Evolutionary conservation across 176 grass and related monocot genomes (phyloP), one percentile per base, ranked within the genome.

Genomic region (Luzula sylvatica): DNA sequence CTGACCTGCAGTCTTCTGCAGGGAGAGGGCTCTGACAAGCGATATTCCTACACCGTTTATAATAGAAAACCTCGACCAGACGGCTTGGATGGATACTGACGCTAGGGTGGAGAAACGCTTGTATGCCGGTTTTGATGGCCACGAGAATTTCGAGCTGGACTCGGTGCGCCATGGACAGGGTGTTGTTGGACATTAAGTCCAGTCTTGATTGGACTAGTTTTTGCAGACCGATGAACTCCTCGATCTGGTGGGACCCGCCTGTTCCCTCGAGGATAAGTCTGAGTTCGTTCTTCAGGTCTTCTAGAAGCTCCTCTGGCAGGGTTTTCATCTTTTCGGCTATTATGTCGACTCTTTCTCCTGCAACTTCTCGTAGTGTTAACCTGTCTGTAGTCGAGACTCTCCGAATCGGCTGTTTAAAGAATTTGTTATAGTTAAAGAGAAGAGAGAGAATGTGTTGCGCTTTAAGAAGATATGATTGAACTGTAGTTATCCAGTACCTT

Each of bases 21-120:
- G 84, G 90, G 8, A 89, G 71, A 44, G 38, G 45, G 53, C 52
- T 86, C 69, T 82, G 74, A 52, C 84, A 96, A 22, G 81, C 63
- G 14, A 96, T 89, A 72, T 96, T 89, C 18, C 71, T 71, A 30
- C 84, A 96, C 51, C 90, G 81, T 67, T 82, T 83, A 55, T 82
- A 79, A 42, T 85, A 70, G 67, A 86, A 88, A 29, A 95, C 58
- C 56, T 95, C 90, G 0, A 54, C 54, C 0, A 95, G 83, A 7
- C 59, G 50, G 42, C 38, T 59, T 41, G 65, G 74, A 5, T 70
- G 58, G 40, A 88, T 73, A 30, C 50, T 76, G 45, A 88, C 77
- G 54, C 74, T 86, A 1, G 79, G 80, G 19, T 95, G 84, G 66
- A 95, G 12, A 71, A 85, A 95, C 2, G 80, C 84, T 27, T 79